phyloP scores from a whole-genome alignment of 768 basidiomycete genomes.

The Rhodotorula taiwanensis region DNA sequence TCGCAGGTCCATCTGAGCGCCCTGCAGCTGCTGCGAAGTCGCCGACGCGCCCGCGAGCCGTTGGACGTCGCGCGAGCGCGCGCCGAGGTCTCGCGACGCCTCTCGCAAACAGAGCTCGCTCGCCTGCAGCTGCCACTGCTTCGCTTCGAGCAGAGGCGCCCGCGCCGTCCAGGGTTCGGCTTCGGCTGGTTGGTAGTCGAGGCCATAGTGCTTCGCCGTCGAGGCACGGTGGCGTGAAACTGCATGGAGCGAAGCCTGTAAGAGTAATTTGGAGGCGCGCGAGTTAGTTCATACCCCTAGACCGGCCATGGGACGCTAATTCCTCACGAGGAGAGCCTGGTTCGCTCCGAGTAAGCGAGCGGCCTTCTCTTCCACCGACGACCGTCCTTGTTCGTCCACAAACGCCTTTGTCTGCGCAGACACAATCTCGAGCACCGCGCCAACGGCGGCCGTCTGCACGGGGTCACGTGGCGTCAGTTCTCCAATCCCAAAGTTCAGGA shows the following conservation, averaged over 20 bases:
- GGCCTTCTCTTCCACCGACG: slow-evolving; percentile 45
- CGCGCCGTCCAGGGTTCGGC: slow-evolving; percentile 73
- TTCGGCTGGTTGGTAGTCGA: slow-evolving; percentile 57
- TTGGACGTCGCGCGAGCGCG: slow-evolving; percentile 37
- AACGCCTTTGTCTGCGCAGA: slow-evolving; percentile 50
- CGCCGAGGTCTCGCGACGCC: slow-evolving; percentile 44
- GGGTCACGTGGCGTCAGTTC: background rate
- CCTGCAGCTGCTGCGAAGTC: slow-evolving; percentile 27
- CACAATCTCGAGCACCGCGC: slow-evolving; percentile 59
- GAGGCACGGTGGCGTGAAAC: slow-evolving; percentile 68
- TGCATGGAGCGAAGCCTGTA: slow-evolving; percentile 65
- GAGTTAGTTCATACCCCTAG: no score
- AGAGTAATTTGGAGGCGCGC: no score
- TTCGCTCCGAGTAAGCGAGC: slow-evolving; percentile 61
- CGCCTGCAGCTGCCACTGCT: slow-evolving; percentile 63
- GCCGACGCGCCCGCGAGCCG: no score
- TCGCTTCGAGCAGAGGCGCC: slow-evolving; percentile 59
- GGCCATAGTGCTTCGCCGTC: slow-evolving; percentile 67
- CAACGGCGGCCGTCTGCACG: slow-evolving; percentile 56
- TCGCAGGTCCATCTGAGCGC: slow-evolving; percentile 43
- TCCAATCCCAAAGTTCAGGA: background rate
- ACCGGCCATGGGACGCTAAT: background rate
- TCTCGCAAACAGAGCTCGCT: slow-evolving; percentile 45
- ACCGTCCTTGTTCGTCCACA: slow-evolving; percentile 46
- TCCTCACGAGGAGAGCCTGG: slow-evolving; percentile 59